phyloP scores from a whole-genome alignment of 306 rosid species.

The Casuarina cunninghamiana region DNA sequence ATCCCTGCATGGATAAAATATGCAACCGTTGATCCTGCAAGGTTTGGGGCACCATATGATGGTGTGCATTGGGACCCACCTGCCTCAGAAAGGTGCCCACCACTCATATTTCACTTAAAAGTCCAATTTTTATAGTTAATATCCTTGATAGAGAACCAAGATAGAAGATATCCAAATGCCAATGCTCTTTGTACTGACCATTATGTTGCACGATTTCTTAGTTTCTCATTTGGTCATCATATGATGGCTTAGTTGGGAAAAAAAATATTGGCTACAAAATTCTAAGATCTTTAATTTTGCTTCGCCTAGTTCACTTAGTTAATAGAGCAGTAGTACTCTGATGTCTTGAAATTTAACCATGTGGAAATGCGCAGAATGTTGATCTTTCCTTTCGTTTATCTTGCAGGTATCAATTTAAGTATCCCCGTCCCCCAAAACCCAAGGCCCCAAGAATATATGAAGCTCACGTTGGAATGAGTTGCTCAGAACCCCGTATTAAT shows the following conservation, averaged over 20 bases:
- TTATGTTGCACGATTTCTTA: not conserved
- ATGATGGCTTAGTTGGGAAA: not conserved
- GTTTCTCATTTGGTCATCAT: not conserved
- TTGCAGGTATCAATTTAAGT: constrained; percentile 73
- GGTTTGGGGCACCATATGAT: constrained; percentile 82
- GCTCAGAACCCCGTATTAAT: constrained; percentile 80
- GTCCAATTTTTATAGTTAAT: constrained; percentile 21
- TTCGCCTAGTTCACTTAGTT: not conserved
- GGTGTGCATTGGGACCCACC: constrained; percentile 93
- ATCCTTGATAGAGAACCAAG: constrained; percentile 15
- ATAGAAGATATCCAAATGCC: constrained; percentile 23
- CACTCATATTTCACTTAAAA: constrained; percentile 16
- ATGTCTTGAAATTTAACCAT: not conserved
- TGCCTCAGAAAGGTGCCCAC: constrained; percentile 62
- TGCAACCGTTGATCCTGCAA: constrained; percentile 75
- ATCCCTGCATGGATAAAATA: constrained; percentile 95
- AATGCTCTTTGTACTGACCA: not conserved
- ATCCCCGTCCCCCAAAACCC: constrained; percentile 73
- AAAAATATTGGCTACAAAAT: not conserved
- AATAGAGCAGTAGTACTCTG: not conserved
- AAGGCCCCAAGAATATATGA: constrained; percentile 83
- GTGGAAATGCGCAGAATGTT: not conserved
- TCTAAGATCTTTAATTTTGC: not conserved
- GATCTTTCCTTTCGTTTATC: constrained; percentile 19
- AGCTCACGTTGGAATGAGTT: constrained; percentile 98